Percentiles rank a stretch among this genome's conserved stretches.
phyloP scores from a whole-genome alignment of 176 grass and related monocot genomes.

The Carex littledalei region DNA sequence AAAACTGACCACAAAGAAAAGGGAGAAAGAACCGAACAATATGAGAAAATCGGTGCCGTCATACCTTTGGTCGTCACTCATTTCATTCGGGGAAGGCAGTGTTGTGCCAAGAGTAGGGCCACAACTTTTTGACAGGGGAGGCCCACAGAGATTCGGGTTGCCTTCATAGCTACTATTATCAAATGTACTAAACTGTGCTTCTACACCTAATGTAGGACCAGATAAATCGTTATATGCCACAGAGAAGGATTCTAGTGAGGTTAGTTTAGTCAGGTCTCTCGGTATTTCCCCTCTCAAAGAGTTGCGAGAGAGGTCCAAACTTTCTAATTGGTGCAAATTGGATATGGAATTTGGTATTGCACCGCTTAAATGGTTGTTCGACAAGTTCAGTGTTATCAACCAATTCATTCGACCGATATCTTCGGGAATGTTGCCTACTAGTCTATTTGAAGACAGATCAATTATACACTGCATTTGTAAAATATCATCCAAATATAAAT shows the following conservation, averaged over 20 bases:
- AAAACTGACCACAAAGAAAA: not conserved
- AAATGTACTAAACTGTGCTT: conserved; percentile 19
- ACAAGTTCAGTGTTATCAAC: conserved; percentile 23
- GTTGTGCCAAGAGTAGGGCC: not conserved
- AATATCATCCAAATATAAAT: too few relatives aligned
- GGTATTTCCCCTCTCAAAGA: not conserved
- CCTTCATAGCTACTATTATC: not conserved
- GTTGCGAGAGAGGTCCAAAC: conserved; percentile 29
- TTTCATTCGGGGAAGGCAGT: not conserved
- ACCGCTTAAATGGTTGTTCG: conserved; percentile 12
- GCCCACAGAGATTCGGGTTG: conserved; percentile 1
- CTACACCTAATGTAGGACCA: conserved; percentile 11
- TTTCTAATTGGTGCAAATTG: conserved; percentile 11
- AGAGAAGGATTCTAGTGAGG: not conserved
- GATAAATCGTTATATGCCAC: conserved; percentile 36
- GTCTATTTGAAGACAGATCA: fast-evolving
- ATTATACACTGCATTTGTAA: too few relatives aligned
- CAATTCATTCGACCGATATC: conserved; percentile 14
- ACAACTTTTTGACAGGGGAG: not conserved
- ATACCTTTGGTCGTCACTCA: not conserved
- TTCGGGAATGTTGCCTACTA: too few relatives aligned
- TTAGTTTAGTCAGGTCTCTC: not conserved
- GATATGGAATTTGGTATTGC: conserved; percentile 8
- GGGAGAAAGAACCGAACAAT: not conserved
- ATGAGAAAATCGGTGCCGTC: not conserved